Percentiles rank a stretch among this genome's conserved stretches.
These are phyloP conservation scores for Candida coleopterorum DNA, from an alignment of 805 yeast species.

Conservation along the genomic window DNA sequence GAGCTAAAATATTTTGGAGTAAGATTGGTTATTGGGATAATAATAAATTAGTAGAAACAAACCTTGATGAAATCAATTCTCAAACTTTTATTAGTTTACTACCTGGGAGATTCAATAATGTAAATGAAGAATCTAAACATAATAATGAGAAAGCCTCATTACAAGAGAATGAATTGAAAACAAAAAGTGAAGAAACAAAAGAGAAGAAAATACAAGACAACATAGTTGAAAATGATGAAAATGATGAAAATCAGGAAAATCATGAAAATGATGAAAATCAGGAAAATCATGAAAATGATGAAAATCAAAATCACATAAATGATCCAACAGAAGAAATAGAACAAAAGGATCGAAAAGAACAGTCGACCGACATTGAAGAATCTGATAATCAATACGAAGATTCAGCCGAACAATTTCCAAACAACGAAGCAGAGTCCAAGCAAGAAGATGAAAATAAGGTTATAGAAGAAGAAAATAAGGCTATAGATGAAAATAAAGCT, in stretches of 20 bases:
- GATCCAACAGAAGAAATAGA: not conserved
- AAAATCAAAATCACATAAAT: not conserved
- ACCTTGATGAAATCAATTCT: slow-evolving; percentile 20
- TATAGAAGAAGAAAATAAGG: no score
- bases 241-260: not conserved
- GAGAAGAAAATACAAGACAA: no score
- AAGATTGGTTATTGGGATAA: slow-evolving; percentile 76
- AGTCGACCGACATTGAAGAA: not conserved
- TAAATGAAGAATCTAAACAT: not conserved
- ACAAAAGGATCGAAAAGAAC: not conserved
- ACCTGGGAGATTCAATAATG: not conserved
- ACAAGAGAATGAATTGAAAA: not conserved
- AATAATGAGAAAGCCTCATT: not conserved
- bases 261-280: not conserved
- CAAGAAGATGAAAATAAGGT: not conserved
- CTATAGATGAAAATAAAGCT: no score
- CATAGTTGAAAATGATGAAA: not conserved
- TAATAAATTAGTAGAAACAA: slow-evolving; percentile 27
- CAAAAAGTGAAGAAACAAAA: not conserved
- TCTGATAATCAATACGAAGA: slow-evolving; percentile 4
- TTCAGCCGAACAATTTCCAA: not conserved
- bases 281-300: not conserved
- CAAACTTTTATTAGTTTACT: slow-evolving; percentile 15
- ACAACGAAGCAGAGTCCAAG: no score
- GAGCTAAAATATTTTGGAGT: slow-evolving; percentile 79